Evolutionary conservation across 208 protist species (phyloP).

Genomic region (Leptomonas pyrrhocoris): DNA sequence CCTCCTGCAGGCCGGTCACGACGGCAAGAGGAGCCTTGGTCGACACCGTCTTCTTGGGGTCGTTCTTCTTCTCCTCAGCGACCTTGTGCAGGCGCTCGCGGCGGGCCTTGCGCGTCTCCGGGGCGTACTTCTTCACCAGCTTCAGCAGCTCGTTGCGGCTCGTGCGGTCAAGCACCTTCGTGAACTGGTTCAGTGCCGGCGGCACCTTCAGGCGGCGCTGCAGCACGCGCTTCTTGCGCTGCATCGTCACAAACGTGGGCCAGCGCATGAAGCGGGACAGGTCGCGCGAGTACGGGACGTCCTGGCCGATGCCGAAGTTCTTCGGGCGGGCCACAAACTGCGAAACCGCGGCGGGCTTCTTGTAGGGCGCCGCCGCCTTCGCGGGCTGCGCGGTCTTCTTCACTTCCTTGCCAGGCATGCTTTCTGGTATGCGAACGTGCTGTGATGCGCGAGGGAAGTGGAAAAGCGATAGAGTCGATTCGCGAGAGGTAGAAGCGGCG

Average conservation of each 20-base stretch:
- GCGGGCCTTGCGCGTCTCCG: constrained; percentile 96
- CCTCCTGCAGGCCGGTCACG: constrained; percentile 98
- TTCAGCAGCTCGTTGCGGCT: constrained; percentile 97
- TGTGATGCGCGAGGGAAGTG: neutral
- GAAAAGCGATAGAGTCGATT: neutral
- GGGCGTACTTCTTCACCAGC: constrained; percentile 98
- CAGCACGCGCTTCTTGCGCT: constrained; percentile 98
- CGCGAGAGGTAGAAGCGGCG: neutral
- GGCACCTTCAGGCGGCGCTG: constrained; percentile 98
- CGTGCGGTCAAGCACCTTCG: constrained; percentile 92
- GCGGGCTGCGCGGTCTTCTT: constrained; percentile 71
- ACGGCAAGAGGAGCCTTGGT: constrained; percentile 91
- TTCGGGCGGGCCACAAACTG: constrained; percentile 81
- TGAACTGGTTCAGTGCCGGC: constrained; percentile 89
- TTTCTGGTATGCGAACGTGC: constrained; percentile 15
- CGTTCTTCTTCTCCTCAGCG: constrained; percentile 93
- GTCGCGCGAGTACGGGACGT: constrained; percentile 95
- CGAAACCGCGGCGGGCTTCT: constrained; percentile 64
- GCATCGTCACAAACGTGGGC: constrained; percentile 98
- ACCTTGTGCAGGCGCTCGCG: constrained; percentile 91
- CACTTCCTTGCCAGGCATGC: constrained; percentile 87
- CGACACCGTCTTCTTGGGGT: constrained; percentile 78
- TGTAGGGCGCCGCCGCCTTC: constrained; percentile 79
- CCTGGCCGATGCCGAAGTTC: constrained; percentile 93
- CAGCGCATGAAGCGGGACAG: constrained; percentile 98